Base-by-base conservation (phyloP, 176 grass and related monocot genomes). In the Lolium perenne region DNA sequence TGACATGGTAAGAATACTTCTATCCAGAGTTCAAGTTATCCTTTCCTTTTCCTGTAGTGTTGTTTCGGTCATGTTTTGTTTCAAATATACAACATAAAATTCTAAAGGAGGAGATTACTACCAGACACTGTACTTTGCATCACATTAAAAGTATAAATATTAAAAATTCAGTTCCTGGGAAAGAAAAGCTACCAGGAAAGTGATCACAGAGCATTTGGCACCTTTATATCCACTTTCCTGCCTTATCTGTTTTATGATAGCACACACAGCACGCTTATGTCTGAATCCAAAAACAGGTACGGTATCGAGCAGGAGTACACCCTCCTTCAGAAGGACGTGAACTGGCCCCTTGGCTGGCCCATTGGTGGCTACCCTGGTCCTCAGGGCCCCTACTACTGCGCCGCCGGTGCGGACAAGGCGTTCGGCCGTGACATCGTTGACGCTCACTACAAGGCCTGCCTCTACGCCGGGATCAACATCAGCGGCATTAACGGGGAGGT, bases 401-500 rank as follows among this genome's bases (percentile, higher is more conserved):
- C 86, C 5, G 84, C 90, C 29, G 96, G 96, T 56, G 96, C 93
- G 0, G 96, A 98, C 21, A 98, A 98, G 81, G 90, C 96, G 16
- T 98, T 98, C 32, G 96, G 96, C 6, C 93, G 96, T 5, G 93
- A 98, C 79, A 92, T 98, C 26, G 96, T 98, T 0, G 96, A 98
- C 86, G 91, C 93, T 26, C 96, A 98, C 83, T 98, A 98, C 91
- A 98, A 98, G 71, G 90, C 96, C 22, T 98, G 96, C 84, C 20
- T 98, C 63, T 95, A 98, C 76, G 86, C 96, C 41, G 96, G 96
- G 20, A 91, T 95, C 88, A 95, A 95, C 83, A 98, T 98, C 78
- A 98, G 96, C 62, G 96, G 96, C 62, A 98, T 98, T 91, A 98
- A 98, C 46, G 96, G 93, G 75, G 96, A 98, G 90, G 96, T 98